A percentile compares a stretch with the other conserved stretches of the same genome.
Conservation (phyloP, 2,329 filamentous ascomycete genomes). For the Teratosphaeria epicoccoides region DNA sequence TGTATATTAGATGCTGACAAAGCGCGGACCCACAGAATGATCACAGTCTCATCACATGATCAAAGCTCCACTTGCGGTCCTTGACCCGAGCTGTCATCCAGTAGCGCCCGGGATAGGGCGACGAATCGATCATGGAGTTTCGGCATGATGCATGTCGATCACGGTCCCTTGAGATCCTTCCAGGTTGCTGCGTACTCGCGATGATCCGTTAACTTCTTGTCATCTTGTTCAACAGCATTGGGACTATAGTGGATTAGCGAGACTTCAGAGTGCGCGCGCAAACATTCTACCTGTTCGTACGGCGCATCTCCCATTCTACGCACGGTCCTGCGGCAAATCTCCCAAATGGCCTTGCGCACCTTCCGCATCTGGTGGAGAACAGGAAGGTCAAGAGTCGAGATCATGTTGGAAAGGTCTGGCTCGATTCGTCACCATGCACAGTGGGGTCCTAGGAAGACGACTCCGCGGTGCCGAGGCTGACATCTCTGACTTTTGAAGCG, state of each 20-base stretch:
- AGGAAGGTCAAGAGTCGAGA: too few relatives aligned
- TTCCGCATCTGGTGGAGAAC: too few relatives aligned
- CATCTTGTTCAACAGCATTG: background rate
- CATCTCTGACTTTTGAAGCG: background rate
- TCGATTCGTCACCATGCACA: too few relatives aligned
- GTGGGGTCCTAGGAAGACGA: background rate
- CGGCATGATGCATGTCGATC: background rate
- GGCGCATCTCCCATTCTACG: too few relatives aligned
- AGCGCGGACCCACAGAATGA: background rate
- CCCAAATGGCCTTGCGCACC: too few relatives aligned
- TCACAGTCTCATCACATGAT: background rate
- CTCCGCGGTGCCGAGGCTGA: background rate
- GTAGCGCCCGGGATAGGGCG: background rate
- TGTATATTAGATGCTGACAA: too few relatives aligned
- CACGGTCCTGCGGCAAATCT: too few relatives aligned
- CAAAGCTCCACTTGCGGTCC: background rate
- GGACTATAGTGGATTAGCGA: too few relatives aligned
- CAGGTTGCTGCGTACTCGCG: background rate
- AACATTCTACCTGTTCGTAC: too few relatives aligned
- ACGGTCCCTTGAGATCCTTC: background rate
- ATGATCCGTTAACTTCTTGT: background rate
- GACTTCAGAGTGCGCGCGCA: too few relatives aligned
- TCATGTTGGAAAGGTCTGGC: too few relatives aligned
- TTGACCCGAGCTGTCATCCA: background rate
- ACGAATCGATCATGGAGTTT: background rate